These are phyloP conservation scores for Annulohypoxylon maeteangense DNA, from an alignment of 495 filamentous ascomycete species.

Conservation along the genomic window DNA sequence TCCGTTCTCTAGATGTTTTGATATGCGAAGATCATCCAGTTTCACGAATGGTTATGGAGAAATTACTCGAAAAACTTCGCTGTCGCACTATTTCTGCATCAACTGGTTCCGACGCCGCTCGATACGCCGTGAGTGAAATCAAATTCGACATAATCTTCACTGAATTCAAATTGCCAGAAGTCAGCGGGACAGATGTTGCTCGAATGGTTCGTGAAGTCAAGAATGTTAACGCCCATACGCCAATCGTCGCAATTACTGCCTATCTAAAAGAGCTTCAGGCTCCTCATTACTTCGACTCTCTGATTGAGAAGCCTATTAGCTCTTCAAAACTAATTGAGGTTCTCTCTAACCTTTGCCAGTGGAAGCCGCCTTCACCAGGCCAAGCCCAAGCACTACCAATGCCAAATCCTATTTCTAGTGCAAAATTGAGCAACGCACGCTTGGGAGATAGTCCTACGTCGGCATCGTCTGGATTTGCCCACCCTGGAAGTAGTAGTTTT, in stretches of 20 bases:
- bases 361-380: slow-evolving; percentile 78
- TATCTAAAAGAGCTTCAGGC: slow-evolving; percentile 96
- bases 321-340: slow-evolving; percentile 87
- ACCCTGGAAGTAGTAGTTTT: slow-evolving; percentile 75
- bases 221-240: slow-evolving; percentile 92
- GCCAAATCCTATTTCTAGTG: slow-evolving; percentile 67
- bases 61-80: slow-evolving; percentile 90
- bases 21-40: slow-evolving; percentile 99
- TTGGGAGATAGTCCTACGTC: slow-evolving; percentile 88
- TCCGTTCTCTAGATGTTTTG: slow-evolving; percentile 90
- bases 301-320: slow-evolving; percentile 96
- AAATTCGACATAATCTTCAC: slow-evolving; percentile 98
- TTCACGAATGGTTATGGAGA: slow-evolving; percentile 97
- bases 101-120: slow-evolving; percentile 88
- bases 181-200: slow-evolving; percentile 93
- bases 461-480: slow-evolving; percentile 78
- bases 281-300: slow-evolving; percentile 90
- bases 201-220: slow-evolving; percentile 97
- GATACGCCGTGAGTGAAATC: slow-evolving; percentile 92
- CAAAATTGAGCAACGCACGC: slow-evolving; percentile 68
- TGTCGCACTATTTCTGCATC: slow-evolving; percentile 93
- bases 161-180: slow-evolving; percentile 92
- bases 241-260: slow-evolving; percentile 96
- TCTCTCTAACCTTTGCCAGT: slow-evolving; percentile 85
- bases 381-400: slow-evolving; percentile 56